Conservation (phyloP, 2,329 filamentous ascomycete genomes). For the Venturia effusa region DNA sequence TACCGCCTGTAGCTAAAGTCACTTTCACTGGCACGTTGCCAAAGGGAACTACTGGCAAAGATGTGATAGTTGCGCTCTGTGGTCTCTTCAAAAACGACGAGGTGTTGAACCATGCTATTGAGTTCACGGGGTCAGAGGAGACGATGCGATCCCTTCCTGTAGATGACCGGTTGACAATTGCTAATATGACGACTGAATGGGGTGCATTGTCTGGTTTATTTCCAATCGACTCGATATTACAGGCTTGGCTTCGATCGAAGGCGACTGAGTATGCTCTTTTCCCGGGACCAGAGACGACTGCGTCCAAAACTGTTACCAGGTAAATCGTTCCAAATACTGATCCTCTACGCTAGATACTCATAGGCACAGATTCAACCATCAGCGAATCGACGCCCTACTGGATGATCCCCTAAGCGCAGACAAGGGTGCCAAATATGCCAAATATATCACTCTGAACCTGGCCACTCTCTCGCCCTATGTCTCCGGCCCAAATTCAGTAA, state of each 20-base stretch:
- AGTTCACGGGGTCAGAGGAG: constrained; percentile 72
- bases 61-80: constrained; percentile 83
- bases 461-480: constrained; percentile 77
- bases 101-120: constrained; percentile 82
- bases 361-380: constrained; percentile 49
- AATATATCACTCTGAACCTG: constrained; percentile 70
- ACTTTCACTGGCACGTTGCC: constrained; percentile 67
- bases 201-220: constrained; percentile 65
- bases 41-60: constrained; percentile 77
- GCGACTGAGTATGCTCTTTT: constrained; percentile 61
- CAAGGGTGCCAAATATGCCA: constrained; percentile 68
- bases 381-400: constrained; percentile 61
- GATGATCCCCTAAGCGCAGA: constrained; percentile 59
- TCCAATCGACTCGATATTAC: constrained; percentile 64
- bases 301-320: constrained; percentile 39
- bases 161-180: constrained; percentile 62
- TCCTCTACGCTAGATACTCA: not conserved
- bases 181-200: constrained; percentile 79
- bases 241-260: constrained; percentile 65
- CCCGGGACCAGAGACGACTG: constrained; percentile 35
- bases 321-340: not conserved
- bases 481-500: constrained; percentile 83
- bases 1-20: constrained; percentile 73
- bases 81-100: constrained; percentile 79
- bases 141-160: constrained; percentile 63